phyloP scores from a whole-genome alignment of 495 filamentous ascomycete species.

The Viridothelium virens region DNA sequence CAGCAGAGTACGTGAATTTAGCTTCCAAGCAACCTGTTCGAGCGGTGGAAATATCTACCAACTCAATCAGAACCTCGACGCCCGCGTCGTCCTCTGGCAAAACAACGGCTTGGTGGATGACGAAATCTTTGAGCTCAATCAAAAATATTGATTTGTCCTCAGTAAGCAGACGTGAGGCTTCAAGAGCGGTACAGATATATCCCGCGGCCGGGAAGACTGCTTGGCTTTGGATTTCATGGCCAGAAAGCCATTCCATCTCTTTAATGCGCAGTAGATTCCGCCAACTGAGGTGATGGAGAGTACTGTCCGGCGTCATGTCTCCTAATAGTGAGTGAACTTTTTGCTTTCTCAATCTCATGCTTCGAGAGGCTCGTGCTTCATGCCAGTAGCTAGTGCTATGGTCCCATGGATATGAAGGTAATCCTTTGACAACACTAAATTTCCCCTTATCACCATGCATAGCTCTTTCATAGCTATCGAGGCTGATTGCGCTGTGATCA shows the following conservation, averaged over 20 bases:
- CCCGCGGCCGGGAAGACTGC: slow-evolving; percentile 21
- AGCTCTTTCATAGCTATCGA: neutral
- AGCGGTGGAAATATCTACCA: no score
- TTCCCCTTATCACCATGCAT: neutral
- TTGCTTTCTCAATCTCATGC: slow-evolving; percentile 14
- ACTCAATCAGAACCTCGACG: neutral
- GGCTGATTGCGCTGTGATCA: neutral
- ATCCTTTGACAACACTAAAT: slow-evolving; percentile 24
- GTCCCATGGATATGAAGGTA: slow-evolving; percentile 47
- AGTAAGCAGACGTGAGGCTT: slow-evolving; percentile 3
- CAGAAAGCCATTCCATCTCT: slow-evolving; percentile 39
- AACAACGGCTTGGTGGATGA: neutral
- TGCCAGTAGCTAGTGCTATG: slow-evolving; percentile 40
- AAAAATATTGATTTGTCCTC: neutral
- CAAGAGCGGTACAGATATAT: slow-evolving; percentile 19
- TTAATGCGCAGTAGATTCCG: neutral
- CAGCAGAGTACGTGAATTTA: neutral
- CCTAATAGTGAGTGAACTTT: neutral
- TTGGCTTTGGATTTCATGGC: slow-evolving; percentile 39
- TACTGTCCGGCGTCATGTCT: neutral
- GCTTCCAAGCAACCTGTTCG: no score
- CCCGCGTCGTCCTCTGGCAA: neutral
- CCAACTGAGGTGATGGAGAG: neutral
- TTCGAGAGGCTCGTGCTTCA: slow-evolving; percentile 38
- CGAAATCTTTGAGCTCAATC: neutral